Percentiles rank a stretch among this genome's conserved stretches.
phyloP scores from a whole-genome alignment of 352 stramenopile species.

The Phytophthora pini region DNA sequence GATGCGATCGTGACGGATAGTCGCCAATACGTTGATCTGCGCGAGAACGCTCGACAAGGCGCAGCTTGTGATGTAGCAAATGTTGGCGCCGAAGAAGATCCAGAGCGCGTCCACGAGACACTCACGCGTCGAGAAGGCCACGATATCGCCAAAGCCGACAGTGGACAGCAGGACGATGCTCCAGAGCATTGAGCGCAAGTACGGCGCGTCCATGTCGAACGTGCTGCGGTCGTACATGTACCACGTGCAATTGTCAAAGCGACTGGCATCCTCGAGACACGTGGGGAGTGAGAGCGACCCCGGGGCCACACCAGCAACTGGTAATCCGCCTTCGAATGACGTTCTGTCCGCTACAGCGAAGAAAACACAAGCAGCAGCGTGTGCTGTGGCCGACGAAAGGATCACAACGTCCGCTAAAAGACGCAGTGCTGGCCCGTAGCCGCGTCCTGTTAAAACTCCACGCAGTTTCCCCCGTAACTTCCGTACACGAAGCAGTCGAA shows the following conservation, averaged over 20 bases:
- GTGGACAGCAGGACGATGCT: constrained; percentile 78
- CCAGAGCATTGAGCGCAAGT: constrained; percentile 70
- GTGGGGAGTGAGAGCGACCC: constrained; percentile 42
- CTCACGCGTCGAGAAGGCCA: constrained; percentile 65
- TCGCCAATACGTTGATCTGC: constrained; percentile 55
- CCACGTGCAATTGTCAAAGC: constrained; percentile 74
- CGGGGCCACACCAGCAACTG: constrained; percentile 27
- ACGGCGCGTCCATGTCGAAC: constrained; percentile 67
- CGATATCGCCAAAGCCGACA: constrained; percentile 73
- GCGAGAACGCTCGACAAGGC: constrained; percentile 63
- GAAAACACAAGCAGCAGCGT: constrained; percentile 63
- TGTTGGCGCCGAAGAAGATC: constrained; percentile 78
- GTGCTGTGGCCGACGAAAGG: constrained; percentile 45
- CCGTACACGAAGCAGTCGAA: constrained; percentile 55
- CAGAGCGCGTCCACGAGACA: constrained; percentile 62
- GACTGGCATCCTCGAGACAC: constrained; percentile 58
- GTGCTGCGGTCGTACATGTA: constrained; percentile 70
- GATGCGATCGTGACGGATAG: constrained; percentile 57
- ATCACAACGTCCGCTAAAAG: constrained; percentile 62
- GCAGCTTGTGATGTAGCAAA: constrained; percentile 76
- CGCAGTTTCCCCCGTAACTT: constrained; percentile 49
- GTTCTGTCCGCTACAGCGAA: constrained; percentile 57
- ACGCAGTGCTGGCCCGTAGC: constrained; percentile 43
- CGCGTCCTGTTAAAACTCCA: constrained; percentile 54
- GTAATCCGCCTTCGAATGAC: constrained; percentile 54